A percentile compares a stretch with the other conserved stretches of the same genome.
Evolutionary conservation across 2,329 filamentous ascomycete genomes (phyloP).

Genomic region (Pseudocercospora cruenta): DNA sequence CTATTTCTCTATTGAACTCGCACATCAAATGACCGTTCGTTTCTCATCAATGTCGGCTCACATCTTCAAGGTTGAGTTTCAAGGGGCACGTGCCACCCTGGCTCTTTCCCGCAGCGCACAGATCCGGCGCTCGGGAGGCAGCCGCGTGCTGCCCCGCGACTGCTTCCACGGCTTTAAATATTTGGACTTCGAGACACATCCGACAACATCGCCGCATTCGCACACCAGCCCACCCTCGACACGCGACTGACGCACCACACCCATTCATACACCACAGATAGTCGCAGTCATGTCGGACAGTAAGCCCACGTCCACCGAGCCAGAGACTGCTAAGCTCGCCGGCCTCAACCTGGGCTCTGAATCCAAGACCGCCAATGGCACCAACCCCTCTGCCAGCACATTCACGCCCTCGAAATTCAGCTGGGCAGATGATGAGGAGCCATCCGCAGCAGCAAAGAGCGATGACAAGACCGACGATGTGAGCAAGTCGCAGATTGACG

Average conservation of each 20-base stretch:
- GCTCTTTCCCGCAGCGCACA: not conserved
- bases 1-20: not conserved
- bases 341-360: slow-evolving; percentile 31
- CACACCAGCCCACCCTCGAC: not conserved
- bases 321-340: slow-evolving; percentile 27
- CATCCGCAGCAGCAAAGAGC: slow-evolving; percentile 21
- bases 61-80: not conserved
- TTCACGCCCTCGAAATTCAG: slow-evolving; percentile 32
- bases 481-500: slow-evolving; percentile 46
- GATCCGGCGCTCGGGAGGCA: not conserved
- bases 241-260: slow-evolving; percentile 1
- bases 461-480: slow-evolving; percentile 22
- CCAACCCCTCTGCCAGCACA: slow-evolving; percentile 22
- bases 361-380: slow-evolving; percentile 21
- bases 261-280: not conserved
- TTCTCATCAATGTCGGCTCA: not conserved
- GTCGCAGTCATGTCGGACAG: slow-evolving; percentile 25
- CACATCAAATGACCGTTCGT: not conserved
- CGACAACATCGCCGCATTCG: not conserved
- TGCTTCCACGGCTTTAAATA: not conserved
- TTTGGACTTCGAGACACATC: slow-evolving; percentile 1
- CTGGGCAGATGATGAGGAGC: slow-evolving; percentile 41
- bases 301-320: slow-evolving; percentile 27
- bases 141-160: not conserved
- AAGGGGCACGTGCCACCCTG: not conserved